Evolutionary conservation across 1,139 yeast genomes (phyloP).

Genomic region (Candida sanyaensis): DNA sequence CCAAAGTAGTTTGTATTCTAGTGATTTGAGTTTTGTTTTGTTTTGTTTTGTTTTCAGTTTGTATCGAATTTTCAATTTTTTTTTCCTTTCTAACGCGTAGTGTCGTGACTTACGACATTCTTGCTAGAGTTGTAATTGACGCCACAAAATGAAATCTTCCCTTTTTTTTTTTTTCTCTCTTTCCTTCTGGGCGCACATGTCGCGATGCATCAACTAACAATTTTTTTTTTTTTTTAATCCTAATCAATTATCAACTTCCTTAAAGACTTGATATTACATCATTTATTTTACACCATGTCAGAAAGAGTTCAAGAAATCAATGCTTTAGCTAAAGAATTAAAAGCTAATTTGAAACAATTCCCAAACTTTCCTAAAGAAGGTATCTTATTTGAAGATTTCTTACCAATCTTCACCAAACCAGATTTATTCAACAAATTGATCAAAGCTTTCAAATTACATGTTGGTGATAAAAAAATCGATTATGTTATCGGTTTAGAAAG

Average conservation of each 20-base stretch:
- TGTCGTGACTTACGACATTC: background rate
- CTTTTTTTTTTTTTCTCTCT: no score
- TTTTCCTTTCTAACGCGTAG: no score
- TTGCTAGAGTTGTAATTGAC: background rate
- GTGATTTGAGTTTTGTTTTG: no score
- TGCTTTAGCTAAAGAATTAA: constrained; percentile 59
- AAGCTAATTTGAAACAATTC: constrained; percentile 71
- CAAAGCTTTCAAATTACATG: constrained; percentile 76
- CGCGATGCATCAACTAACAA: background rate
- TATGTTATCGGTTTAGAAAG: constrained; percentile 94
- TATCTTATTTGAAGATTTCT: constrained; percentile 90
- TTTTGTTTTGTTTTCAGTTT: no score
- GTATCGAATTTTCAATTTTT: no score
- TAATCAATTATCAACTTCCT: no score
- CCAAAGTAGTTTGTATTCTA: no score
- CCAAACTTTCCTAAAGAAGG: constrained; percentile 95
- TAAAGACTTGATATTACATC: background rate
- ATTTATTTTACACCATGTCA: constrained; percentile 9
- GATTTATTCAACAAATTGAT: constrained; percentile 75
- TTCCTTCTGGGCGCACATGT: background rate
- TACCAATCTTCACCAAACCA: constrained; percentile 89
- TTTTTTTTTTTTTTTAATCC: background rate
- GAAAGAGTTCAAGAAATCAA: constrained; percentile 28
- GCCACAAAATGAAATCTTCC: background rate
- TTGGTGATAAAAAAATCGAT: constrained; percentile 72